These are phyloP conservation scores for Aureobasidium leucospermi DNA, from an alignment of 2,329 filamentous ascomycete species.

Conservation along the genomic window DNA sequence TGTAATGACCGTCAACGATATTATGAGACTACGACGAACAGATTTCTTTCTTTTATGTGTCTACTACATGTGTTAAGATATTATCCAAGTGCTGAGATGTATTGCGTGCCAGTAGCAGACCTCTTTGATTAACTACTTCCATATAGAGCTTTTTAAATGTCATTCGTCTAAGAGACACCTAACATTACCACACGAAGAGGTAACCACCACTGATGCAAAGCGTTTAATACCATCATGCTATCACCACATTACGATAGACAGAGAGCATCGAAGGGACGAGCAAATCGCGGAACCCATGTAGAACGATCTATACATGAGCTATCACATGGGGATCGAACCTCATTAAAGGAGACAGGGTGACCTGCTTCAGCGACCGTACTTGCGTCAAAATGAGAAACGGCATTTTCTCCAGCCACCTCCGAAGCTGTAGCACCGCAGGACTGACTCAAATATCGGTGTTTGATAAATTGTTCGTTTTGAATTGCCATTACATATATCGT, in stretches of 20 bases:
- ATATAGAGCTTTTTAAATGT: not conserved
- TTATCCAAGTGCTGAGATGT: not conserved
- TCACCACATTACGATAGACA: too few relatives aligned
- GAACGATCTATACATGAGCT: too few relatives aligned
- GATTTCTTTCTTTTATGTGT: not conserved
- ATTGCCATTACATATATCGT: constrained; percentile 5
- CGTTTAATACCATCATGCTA: too few relatives aligned
- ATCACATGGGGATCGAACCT: too few relatives aligned
- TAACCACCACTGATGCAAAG: too few relatives aligned
- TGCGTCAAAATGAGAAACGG: not conserved
- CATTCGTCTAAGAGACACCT: not conserved
- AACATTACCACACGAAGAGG: too few relatives aligned
- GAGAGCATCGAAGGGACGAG: too few relatives aligned
- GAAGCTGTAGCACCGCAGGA: too few relatives aligned
- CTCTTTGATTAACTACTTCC: not conserved
- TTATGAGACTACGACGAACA: not conserved
- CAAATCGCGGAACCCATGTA: too few relatives aligned
- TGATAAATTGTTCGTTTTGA: not conserved
- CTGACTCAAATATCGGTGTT: not conserved
- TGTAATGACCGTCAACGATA: not conserved
- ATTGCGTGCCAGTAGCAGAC: not conserved
- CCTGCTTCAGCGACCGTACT: not conserved
- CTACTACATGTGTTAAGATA: not conserved
- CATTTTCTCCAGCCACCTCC: too few relatives aligned
- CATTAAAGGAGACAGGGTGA: not conserved